phyloP scores from a whole-genome alignment of 805 yeast species.

The Priceomyces castillae region DNA sequence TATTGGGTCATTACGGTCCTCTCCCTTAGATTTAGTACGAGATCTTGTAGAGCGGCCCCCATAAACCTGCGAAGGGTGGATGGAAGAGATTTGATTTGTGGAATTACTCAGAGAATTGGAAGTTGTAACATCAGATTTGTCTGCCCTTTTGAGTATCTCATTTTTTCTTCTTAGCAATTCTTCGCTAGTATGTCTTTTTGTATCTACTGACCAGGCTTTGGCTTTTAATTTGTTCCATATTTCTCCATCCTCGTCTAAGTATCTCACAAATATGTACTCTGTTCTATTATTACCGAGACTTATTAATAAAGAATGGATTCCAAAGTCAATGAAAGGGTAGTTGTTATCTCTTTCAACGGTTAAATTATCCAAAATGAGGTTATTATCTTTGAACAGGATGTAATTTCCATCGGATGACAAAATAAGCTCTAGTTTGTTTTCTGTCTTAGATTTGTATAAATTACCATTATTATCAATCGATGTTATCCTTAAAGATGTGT shows the following conservation, averaged over 20 bases:
- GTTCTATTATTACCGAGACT: slow-evolving; percentile 4
- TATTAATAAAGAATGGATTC: slow-evolving; percentile 10
- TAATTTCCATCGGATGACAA: slow-evolving; percentile 10
- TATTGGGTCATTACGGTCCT: slow-evolving; percentile 1
- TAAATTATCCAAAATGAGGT: slow-evolving; percentile 8
- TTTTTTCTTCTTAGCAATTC: slow-evolving; percentile 7
- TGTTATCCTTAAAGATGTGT: not conserved
- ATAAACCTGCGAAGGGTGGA: slow-evolving; percentile 5
- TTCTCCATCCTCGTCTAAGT: slow-evolving; percentile 8
- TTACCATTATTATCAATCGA: slow-evolving; percentile 6
- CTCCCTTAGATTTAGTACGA: not conserved
- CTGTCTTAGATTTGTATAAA: slow-evolving; percentile 1
- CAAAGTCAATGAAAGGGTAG: slow-evolving; percentile 11
- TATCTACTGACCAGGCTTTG: slow-evolving; percentile 8
- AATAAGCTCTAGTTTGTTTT: slow-evolving; percentile 4
- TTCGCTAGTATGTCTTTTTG: slow-evolving; percentile 6
- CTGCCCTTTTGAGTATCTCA: not conserved
- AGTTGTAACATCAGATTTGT: not conserved
- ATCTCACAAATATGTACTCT: slow-evolving; percentile 12
- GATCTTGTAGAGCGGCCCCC: slow-evolving; percentile 4
- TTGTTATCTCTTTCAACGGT: slow-evolving; percentile 11
- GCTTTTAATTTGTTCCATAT: slow-evolving; percentile 7
- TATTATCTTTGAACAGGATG: slow-evolving; percentile 9
- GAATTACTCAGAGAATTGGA: no score
- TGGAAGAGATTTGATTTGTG: not conserved